Evolutionary conservation across 2,329 filamentous ascomycete genomes (phyloP).

Genomic region (Xylariales sp.): DNA sequence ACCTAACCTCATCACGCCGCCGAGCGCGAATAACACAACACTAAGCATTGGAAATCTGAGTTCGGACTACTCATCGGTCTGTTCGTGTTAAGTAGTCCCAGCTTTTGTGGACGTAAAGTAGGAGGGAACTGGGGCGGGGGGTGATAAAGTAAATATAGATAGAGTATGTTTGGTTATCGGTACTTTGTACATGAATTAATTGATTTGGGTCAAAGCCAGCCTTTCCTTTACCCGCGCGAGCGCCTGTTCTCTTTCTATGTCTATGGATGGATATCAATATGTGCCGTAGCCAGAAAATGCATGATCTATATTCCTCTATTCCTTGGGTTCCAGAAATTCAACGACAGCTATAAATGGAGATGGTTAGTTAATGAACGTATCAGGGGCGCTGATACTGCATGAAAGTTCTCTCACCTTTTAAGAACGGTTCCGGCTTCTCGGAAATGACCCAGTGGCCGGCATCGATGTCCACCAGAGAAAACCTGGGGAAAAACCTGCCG

Average conservation of each 20-base stretch:
- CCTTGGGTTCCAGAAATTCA: constrained; percentile 52
- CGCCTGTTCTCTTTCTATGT: constrained; percentile 7
- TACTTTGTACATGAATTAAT: too few species aligned
- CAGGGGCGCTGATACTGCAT: too few species aligned
- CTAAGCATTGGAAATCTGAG: constrained; percentile 22
- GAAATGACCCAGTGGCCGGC: constrained; percentile 85
- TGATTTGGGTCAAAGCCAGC: too few species aligned
- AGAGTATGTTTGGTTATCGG: constrained; percentile 1
- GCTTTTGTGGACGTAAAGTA: too few species aligned
- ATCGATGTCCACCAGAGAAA: constrained; percentile 69
- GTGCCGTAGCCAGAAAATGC: constrained; percentile 18
- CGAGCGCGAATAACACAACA: constrained; percentile 17
- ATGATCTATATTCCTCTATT: constrained; percentile 27
- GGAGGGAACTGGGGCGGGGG: too few species aligned
- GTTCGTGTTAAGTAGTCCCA: constrained; percentile 26
- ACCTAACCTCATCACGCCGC: constrained; percentile 32
- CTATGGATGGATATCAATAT: constrained; percentile 9
- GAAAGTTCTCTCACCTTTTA: constrained; percentile 51
- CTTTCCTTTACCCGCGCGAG: constrained; percentile 8
- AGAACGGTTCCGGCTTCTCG: constrained; percentile 79
- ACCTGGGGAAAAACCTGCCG: constrained; percentile 77
- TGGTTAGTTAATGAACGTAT: too few species aligned
- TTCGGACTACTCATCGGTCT: constrained; percentile 19
- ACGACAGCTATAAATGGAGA: constrained; percentile 59
- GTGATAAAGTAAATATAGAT: neutral